Percentiles rank a stretch among this genome's conserved stretches.
Evolutionary conservation across 148 eudicot genomes (phyloP).

Genomic region (Chenopodium berlandieri): DNA sequence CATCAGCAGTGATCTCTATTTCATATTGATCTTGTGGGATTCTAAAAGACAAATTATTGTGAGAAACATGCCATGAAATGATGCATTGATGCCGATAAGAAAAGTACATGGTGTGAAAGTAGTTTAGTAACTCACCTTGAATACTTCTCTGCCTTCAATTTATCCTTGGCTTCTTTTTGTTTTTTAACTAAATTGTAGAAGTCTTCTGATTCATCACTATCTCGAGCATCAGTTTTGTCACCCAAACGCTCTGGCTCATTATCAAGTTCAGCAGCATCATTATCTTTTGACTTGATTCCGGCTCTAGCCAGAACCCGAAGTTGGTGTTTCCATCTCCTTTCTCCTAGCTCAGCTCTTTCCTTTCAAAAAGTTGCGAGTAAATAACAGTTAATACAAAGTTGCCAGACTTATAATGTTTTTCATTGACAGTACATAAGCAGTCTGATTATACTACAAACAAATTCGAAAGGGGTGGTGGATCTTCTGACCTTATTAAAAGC

Average conservation of each 20-base stretch:
- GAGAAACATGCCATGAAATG: background rate
- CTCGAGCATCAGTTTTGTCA: constrained; percentile 22
- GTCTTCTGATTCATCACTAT: constrained; percentile 46
- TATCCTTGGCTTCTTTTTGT: constrained; percentile 45
- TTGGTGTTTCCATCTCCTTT: constrained; percentile 81
- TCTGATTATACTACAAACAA: too few relatives aligned
- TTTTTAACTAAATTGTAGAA: constrained; percentile 46
- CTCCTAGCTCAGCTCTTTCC: constrained; percentile 85
- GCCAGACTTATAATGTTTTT: background rate
- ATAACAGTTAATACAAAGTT: background rate
- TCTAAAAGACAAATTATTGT: constrained; percentile 32
- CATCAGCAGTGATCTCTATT: constrained; percentile 53
- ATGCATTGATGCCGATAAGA: too few relatives aligned
- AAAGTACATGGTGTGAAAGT: background rate
- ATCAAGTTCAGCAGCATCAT: constrained; percentile 31
- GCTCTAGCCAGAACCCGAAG: constrained; percentile 63
- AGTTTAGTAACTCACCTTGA: constrained; percentile 39
- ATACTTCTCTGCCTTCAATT: constrained; percentile 50
- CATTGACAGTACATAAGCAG: background rate
- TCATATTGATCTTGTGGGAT: constrained; percentile 25
- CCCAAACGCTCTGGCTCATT: constrained; percentile 29
- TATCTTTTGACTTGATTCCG: constrained; percentile 46
- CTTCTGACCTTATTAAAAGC: too few relatives aligned
- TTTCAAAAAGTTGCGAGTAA: constrained; percentile 24
- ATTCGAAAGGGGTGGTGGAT: too few relatives aligned